Base-by-base conservation (phyloP, 2,329 filamentous ascomycete genomes). In the Neofusicoccum parvum region DNA sequence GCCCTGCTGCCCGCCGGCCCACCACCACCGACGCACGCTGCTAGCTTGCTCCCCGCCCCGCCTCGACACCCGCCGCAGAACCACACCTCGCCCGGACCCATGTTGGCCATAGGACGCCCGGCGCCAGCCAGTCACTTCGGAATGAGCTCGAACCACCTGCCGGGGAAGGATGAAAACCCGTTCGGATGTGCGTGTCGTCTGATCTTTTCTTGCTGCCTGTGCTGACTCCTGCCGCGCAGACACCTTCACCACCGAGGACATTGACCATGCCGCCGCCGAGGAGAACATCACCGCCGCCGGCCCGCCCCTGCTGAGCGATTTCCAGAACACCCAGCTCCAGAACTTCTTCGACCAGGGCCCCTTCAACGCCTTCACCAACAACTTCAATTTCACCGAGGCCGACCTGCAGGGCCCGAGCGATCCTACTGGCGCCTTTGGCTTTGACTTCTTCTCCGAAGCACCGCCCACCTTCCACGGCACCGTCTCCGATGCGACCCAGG, bases 261-360 rank as follows among this genome's bases (percentile, higher is more conserved):
- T 65, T 27, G 54, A 65, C 34, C 36, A 65, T 48, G 64, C 64
- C 15, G 64, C 64, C 6, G 64, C 64, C 41, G 53, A 56, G 20
- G 64, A 65, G 27, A 60, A 65, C 23, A 48, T 65, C 36, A 59
- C 53, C 20, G 64, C 45, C 5, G 53, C 64, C 36, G 64, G 64
- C 27, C 64, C 64, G 15, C 53, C 53, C 11, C 45, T 65, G 53
- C 64, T 65, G 37, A 65, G 12, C 45, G 64, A 60, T 10, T 46
- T 51, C 45, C 53, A 65, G 54, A 43, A 41, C 46, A 51, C 43
- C 45, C 53, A 65, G 36, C 64, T 65, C 3, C 64, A 65, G 53
- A 50, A 51, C 46, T 65, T 65, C 46, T 65, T 65, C 54, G 64
- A 65, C 53, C 64, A 60, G 6, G 64, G 64, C 14, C 64, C 64